These are phyloP conservation scores for Xylaria grammica DNA, from an alignment of 495 filamentous ascomycete species.

Conservation along the genomic window DNA sequence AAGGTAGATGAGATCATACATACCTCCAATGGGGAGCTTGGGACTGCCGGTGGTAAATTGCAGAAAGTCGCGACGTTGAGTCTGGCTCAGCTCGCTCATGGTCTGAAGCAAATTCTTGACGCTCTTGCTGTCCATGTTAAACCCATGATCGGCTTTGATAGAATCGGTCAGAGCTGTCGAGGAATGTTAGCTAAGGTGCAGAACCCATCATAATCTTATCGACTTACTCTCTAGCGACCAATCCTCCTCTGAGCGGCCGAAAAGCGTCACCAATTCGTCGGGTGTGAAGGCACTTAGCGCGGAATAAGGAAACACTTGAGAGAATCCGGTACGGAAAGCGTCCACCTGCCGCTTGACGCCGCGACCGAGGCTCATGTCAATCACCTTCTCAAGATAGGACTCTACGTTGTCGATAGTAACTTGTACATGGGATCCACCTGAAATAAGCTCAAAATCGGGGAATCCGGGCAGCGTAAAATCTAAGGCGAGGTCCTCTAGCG, in stretches of 20 bases:
- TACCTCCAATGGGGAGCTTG: conserved; percentile 98
- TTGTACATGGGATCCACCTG: conserved; percentile 70
- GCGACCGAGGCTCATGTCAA: conserved; percentile 86
- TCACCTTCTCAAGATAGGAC: conserved; percentile 83
- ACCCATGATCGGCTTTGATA: conserved; percentile 99
- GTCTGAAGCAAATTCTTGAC: conserved; percentile 91
- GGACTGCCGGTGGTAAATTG: conserved; percentile 99
- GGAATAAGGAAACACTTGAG: conserved; percentile 94
- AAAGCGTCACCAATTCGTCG: conserved; percentile 94
- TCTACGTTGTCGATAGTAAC: conserved; percentile 92
- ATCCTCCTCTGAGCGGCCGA: conserved; percentile 93
- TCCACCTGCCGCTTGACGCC: conserved; percentile 90
- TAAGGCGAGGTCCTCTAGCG: conserved; percentile 84
- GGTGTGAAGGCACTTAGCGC: conserved; percentile 94
- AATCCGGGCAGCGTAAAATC: conserved; percentile 97
- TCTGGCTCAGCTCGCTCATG: conserved; percentile 83
- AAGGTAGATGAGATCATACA: conserved; percentile 35
- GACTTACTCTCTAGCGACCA: conserved; percentile 95
- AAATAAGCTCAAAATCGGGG: conserved; percentile 81
- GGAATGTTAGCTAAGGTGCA: conserved; percentile 26
- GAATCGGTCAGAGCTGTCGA: conserved; percentile 88
- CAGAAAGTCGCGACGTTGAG: conserved; percentile 89
- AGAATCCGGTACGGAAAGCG: conserved; percentile 90
- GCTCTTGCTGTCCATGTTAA: conserved; percentile 98
- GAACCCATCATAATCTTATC: not conserved